These are phyloP conservation scores for Thamnidium elegans DNA, from an alignment of 192 early-diverging fungal genomes.

Conservation along the genomic window DNA sequence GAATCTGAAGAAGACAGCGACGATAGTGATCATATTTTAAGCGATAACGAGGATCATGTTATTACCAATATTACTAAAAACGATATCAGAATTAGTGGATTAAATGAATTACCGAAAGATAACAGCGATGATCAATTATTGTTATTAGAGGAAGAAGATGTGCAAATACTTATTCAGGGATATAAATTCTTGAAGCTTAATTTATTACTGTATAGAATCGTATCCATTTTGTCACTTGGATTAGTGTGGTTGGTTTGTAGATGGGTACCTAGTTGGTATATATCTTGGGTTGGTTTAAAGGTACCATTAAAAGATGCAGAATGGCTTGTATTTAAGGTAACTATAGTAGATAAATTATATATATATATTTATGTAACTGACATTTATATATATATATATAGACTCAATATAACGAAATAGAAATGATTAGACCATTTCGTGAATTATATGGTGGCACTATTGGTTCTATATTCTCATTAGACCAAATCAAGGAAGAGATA, in stretches of 20 bases:
- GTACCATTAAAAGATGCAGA: conserved; percentile 72
- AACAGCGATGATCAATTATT: conserved; percentile 32
- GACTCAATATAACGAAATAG: conserved; percentile 63
- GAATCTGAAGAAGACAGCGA: conserved; percentile 12
- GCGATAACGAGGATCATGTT: background rate
- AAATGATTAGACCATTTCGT: conserved; percentile 51
- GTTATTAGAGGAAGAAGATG: conserved; percentile 70
- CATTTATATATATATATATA: conserved; percentile 25
- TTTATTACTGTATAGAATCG: conserved; percentile 58
- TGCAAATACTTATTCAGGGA: conserved; percentile 62
- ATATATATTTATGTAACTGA: background rate
- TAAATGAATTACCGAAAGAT: conserved; percentile 13
- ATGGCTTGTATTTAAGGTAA: conserved; percentile 63
- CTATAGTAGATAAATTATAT: background rate
- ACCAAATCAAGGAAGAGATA: conserved; percentile 44
- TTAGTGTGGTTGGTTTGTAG: conserved; percentile 73
- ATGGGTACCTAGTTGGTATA: conserved; percentile 80
- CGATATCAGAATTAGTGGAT: background rate
- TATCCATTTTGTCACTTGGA: conserved; percentile 68
- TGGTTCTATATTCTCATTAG: conserved; percentile 62
- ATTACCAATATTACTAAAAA: background rate
- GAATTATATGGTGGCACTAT: conserved; percentile 65
- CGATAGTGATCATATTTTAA: conserved; percentile 3
- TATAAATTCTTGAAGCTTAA: conserved; percentile 51
- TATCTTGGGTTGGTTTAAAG: conserved; percentile 61